phyloP scores from a whole-genome alignment of 2,329 filamentous ascomycete genomes.

The Aspergillus unguis region DNA sequence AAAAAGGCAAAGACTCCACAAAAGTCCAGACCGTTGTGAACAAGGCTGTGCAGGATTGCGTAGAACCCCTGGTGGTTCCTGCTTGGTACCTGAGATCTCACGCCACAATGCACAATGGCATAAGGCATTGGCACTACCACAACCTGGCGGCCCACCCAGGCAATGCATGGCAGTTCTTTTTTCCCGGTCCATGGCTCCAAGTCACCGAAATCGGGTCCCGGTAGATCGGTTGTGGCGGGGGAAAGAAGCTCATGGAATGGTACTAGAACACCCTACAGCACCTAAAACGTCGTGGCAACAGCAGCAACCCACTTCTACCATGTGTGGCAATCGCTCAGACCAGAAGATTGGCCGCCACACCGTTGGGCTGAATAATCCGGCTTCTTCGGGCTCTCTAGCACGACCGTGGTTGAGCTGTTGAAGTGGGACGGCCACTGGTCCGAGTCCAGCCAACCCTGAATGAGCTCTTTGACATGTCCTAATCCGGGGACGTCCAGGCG shows the following conservation, averaged over 20 bases:
- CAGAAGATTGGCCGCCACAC: too few relatives aligned
- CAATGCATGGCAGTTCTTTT: not conserved
- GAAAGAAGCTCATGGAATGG: not conserved
- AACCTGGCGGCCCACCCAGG: not conserved
- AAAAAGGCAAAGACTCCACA: constrained; percentile 5
- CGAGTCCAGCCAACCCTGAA: too few relatives aligned
- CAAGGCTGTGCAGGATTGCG: not conserved
- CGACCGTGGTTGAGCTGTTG: too few relatives aligned
- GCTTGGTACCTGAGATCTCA: constrained; percentile 5
- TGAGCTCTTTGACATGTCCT: too few relatives aligned
- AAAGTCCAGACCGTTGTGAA: constrained; percentile 6
- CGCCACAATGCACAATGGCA: constrained; percentile 2
- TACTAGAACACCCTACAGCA: not conserved
- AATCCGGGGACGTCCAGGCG: too few relatives aligned
- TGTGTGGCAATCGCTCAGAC: constrained; percentile 2
- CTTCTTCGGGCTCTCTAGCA: too few relatives aligned
- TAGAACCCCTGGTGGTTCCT: constrained; percentile 7
- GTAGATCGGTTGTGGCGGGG: constrained; percentile 1
- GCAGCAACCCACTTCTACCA: too few relatives aligned
- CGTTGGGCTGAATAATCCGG: too few relatives aligned
- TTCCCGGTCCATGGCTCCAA: not conserved
- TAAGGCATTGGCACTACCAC: not conserved
- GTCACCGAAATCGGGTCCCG: not conserved
- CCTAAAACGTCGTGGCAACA: constrained; percentile 1
- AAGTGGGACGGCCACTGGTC: too few relatives aligned